Base-by-base conservation (phyloP, 129 eudicot species). In the Helianthus tuberosus region DNA sequence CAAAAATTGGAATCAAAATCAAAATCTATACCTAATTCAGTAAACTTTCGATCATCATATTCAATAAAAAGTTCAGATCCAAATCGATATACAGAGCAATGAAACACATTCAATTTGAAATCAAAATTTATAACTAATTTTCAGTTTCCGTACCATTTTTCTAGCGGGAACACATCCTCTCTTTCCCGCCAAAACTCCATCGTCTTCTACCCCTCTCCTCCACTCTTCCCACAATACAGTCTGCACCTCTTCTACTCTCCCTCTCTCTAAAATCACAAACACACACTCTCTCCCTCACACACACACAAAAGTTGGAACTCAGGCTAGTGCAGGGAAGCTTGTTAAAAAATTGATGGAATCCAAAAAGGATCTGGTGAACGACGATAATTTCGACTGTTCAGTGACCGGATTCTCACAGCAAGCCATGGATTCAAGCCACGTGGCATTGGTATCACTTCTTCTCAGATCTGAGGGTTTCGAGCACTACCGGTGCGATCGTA, bases 371-470 rank as follows among this genome's bases (percentile, higher is more conserved):
- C 79, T 92, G 75, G 98, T 92, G 52, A 89, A 66, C 70, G 98
- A 92, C 73, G 98, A 96, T 1, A 92, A 92, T 71, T 92, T 92
- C 55, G 94, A 92, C 76, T 92, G 96, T 47, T 92, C 98, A 5
- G 82, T 96, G 2, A 77, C 94, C 6, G 98, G 98, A 1, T 89
- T 92, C 86, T 89, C 98, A 3, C 84, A 89, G 11, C 98, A 92
- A 55, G 98, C 98, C 73, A 92, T 92, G 98, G 98, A 92, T 47
- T 83, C 94, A 16, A 89, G 96, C 86, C 98, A 92, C 68, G 98
- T 92, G 58, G 98, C 96, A n/a, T 86, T 92, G 16, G 96, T 92
- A 5, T 87, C 98, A 0, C 88, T 92, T 17, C 90, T 92, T 8
- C 84, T 92, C 51, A 69, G 98, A 68, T 88, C 98, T 0, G 98